Conservation (phyloP, 331 rosid genomes). For the Malus hybrid region DNA sequence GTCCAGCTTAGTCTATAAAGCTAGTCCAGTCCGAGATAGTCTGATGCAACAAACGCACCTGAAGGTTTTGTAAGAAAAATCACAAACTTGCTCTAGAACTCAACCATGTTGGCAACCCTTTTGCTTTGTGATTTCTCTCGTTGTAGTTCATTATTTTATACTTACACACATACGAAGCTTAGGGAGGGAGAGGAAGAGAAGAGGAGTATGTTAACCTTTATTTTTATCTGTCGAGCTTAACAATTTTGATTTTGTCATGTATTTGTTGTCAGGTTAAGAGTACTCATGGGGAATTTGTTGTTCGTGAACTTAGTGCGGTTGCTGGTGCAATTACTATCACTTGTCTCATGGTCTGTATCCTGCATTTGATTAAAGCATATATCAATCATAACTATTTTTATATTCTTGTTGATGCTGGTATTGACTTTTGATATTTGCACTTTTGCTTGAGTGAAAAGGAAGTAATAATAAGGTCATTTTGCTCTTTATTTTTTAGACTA, state of each 20-base stretch:
- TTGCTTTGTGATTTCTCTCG: background rate
- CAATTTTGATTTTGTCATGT: background rate
- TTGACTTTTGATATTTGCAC: background rate
- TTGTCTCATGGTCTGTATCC: conserved; percentile 67
- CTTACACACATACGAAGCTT: background rate
- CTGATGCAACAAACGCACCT: too few relatives aligned
- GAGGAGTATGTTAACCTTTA: background rate
- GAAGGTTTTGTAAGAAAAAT: background rate
- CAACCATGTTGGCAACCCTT: background rate
- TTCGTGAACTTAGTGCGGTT: conserved; percentile 74
- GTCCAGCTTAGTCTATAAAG: too few relatives aligned
- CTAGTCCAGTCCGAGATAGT: too few relatives aligned
- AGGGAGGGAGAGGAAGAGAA: background rate
- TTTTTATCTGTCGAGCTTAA: background rate
- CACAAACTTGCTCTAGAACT: background rate
- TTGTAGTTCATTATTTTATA: background rate
- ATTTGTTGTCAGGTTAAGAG: conserved; percentile 42
- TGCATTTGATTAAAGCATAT: background rate
- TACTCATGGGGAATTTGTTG: conserved; percentile 41
- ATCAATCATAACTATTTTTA: background rate
- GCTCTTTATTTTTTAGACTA: background rate
- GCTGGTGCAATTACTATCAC: conserved; percentile 88
- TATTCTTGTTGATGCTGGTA: background rate
- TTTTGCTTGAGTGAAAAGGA: background rate
- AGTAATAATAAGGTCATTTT: background rate